Base-by-base conservation (phyloP, 495 filamentous ascomycete species). In the Oleoguttula mirabilis region DNA sequence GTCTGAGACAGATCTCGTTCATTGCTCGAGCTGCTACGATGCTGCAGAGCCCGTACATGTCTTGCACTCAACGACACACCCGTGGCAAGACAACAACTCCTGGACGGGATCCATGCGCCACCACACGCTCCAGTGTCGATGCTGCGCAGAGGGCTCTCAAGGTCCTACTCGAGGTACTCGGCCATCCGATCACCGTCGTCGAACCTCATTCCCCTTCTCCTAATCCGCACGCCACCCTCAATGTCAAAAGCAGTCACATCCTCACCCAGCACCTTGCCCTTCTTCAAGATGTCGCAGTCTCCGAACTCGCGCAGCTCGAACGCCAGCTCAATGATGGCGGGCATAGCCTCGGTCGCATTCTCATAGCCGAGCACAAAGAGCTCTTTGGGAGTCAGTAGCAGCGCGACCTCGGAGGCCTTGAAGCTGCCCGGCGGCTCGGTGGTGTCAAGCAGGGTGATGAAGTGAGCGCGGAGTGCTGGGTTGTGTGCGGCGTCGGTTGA, bases 331-430 rank as follows among this genome's bases (percentile, higher is more conserved):
- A 41, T 27, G 16, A 52, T 36, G 8, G 39, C 49, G 4, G 49
- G 49, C 25, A 52, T 38, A 2, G 34, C 45, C 12, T 52, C 43
- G 2, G 31, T 7, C 38, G 40, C 45, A 10, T 28, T 23, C 21
- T 47, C 31, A 41, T 52, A 52, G n/a, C 49, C 49, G 14, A 52
- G 32, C 10, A 11, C 37, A 1, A 14, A 15, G 17, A 52, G 39
- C 30, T 52, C 38, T 1, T 32, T 24, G 5, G 11, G 6, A 8
- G 17, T 37, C 6, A 52, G 25, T 11, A 23, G 30, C 36, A 25
- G 14, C 8, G 44, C 43, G 6, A 52, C 45, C 5, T 52, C 32
- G 5, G 37, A 38, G 0, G 40, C 17, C 32, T 36, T 47, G 35
- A 52, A 52, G 0, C 30, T 39, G 14, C 21, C 21, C 8, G 49